phyloP scores from a whole-genome alignment of 139 green algal genomes.

The Tetradesmus obliquus region DNA sequence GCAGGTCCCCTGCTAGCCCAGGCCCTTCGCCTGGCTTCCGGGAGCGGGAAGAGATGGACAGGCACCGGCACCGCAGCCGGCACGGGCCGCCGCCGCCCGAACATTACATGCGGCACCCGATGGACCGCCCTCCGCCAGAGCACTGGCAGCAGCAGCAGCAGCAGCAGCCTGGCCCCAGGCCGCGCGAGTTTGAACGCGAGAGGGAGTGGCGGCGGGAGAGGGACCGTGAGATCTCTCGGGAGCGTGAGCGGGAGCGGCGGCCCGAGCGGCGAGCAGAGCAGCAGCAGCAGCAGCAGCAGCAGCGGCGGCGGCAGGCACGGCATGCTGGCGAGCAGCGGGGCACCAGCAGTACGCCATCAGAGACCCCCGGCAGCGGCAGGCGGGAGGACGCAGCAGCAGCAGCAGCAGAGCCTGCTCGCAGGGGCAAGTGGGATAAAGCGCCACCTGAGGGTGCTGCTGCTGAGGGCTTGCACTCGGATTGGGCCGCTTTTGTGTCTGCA shows the following conservation, averaged over 20 bases:
- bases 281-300: background rate
- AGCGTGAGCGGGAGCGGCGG: background rate
- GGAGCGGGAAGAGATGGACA: too few species aligned
- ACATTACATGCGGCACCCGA: background rate
- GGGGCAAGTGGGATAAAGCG: background rate
- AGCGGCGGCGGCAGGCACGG: background rate
- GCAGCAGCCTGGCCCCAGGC: background rate
- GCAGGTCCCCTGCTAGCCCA: too few species aligned
- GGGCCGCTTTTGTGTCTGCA: background rate
- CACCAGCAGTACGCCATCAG: background rate
- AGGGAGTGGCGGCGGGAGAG: background rate
- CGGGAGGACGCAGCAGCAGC: background rate
- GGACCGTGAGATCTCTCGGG: background rate
- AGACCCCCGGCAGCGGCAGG: background rate
- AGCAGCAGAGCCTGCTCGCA: background rate
- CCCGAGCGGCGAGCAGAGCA: background rate
- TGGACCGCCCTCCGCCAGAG: background rate
- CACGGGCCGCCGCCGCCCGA: background rate
- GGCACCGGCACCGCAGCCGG: background rate
- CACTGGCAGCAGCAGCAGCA: slow-evolving; percentile 33
- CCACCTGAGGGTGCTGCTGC: background rate
- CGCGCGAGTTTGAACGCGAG: background rate
- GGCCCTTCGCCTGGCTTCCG: too few species aligned
- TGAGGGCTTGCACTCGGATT: background rate
- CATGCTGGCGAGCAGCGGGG: background rate